phyloP scores from a whole-genome alignment of 306 rosid species.

The Arachis hypogaea region DNA sequence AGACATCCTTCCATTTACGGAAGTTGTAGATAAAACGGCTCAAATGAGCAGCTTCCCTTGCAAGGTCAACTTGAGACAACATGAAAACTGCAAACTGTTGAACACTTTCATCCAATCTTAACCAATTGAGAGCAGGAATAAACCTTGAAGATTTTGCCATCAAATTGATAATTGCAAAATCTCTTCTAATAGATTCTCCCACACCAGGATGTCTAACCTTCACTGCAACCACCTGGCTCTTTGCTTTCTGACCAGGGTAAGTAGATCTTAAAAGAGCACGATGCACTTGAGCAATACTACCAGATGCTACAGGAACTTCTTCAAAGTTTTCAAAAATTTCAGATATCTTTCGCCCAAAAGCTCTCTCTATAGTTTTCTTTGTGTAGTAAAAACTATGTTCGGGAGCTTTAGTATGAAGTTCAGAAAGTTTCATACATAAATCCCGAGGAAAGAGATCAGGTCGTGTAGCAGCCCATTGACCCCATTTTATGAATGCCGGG shows the following conservation, averaged over 20 bases:
- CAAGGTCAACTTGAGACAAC: constrained; percentile 97
- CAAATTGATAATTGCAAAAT: constrained; percentile 70
- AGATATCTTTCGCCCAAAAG: constrained; percentile 74
- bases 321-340: constrained; percentile 85
- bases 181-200: constrained; percentile 87
- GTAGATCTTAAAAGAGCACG: constrained; percentile 78
- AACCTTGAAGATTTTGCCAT: constrained; percentile 69
- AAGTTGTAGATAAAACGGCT: constrained; percentile 88
- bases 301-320: constrained; percentile 86
- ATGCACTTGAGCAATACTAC: constrained; percentile 90
- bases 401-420: constrained; percentile 87
- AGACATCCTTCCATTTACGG: constrained; percentile 80
- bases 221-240: constrained; percentile 78
- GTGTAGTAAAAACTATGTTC: constrained; percentile 79
- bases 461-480: constrained; percentile 95
- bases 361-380: constrained; percentile 73
- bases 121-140: constrained; percentile 75
- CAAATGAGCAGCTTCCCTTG: constrained; percentile 92
- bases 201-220: constrained; percentile 95
- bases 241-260: constrained; percentile 72
- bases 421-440: constrained; percentile 68
- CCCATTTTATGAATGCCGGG: constrained; percentile 91
- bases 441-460: constrained; percentile 88
- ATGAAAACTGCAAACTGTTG: constrained; percentile 87
- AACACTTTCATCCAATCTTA: constrained; percentile 89